Evolutionary conservation across 208 protist species (phyloP), one percentile per base, ranked within the genome.

Genomic region (Vickermania ingenoplastis): DNA sequence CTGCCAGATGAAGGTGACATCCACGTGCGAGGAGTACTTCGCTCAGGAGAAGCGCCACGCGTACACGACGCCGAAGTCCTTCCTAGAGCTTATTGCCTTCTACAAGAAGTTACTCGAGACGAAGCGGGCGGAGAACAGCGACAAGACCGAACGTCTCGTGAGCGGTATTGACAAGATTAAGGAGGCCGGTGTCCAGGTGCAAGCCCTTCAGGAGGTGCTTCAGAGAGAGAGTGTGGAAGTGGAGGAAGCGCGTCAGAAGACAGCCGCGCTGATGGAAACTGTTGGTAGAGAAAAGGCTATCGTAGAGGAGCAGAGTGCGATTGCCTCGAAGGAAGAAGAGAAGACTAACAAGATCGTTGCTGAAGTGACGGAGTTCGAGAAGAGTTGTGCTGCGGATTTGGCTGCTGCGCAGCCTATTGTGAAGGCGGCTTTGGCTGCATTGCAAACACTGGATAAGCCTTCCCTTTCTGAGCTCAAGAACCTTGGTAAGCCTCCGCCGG

Each of bases 31-130:
- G 53, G 81, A 91, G 45, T 99, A 98, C 84, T 90, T 92, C 56
- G 59, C 81, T 26, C 72, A 94, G 52, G 96, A 99, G 70, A 95
- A 96, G 68, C 84, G 97, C 50, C 92, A 97, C 69, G 97, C 96
- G 54, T 99, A 99, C 78, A 99, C 97, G n/a, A 99, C 98, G 28
- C 98, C 98, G 50, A 99, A 99, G 80, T 96, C 86, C 2, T 99
- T 98, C 83, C 79, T 99, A 22, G 97, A 99, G 81, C 86, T 99
- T 3, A 99, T 99, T 71, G 86, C 87, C 28, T 94, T 99, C 53
- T 99, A 99, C 84, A 97, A 98, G 73, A 73, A 81, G 26, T 79
- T 99, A 58, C 81, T 99, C 45, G 62, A 69, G 3, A 89, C 95
- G 63, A 97, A 98, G 77, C 81, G 95, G 14, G 69, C 76, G 53